A percentile compares a stretch with the other conserved stretches of the same genome.
Conservation (phyloP, 2,329 filamentous ascomycete species). For the Apiospora kogelbergensis region DNA sequence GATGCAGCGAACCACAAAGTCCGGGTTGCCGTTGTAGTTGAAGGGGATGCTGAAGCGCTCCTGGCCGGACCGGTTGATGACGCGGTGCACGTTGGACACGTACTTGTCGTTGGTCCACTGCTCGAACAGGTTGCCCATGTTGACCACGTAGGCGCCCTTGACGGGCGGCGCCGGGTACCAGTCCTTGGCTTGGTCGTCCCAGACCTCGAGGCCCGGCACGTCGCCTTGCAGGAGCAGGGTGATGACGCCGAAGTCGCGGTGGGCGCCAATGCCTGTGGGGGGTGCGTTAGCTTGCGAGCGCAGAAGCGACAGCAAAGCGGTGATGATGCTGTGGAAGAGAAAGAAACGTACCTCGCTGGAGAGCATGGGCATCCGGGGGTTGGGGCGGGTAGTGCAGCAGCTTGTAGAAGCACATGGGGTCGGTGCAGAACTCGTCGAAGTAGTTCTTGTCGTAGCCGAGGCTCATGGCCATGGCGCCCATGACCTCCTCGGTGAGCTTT, state of each 20-base stretch:
- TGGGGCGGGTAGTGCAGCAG: slow-evolving; percentile 11
- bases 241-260: slow-evolving; percentile 27
- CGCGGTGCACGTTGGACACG: slow-evolving; percentile 30
- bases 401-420: slow-evolving; percentile 6
- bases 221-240: slow-evolving; percentile 26
- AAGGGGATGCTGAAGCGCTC: slow-evolving; percentile 15
- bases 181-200: slow-evolving; percentile 14
- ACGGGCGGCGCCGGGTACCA: slow-evolving; percentile 21
- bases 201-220: slow-evolving; percentile 25
- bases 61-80: slow-evolving; percentile 18
- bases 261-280: slow-evolving; percentile 18
- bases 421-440: slow-evolving; percentile 6
- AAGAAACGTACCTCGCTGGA: neutral
- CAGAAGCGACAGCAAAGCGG: neutral
- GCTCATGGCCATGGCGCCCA: neutral
- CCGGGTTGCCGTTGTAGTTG: slow-evolving; percentile 17
- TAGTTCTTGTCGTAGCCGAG: slow-evolving; percentile 11
- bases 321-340: too few species aligned
- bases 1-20: slow-evolving; percentile 18
- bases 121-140: slow-evolving; percentile 38
- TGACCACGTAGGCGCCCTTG: slow-evolving; percentile 34
- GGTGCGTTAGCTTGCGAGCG: neutral
- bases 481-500: slow-evolving; percentile 1
- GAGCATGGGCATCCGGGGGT: neutral
- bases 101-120: slow-evolving; percentile 23